These are phyloP conservation scores for Phoma sp. DNA, from an alignment of 2,329 filamentous ascomycete species.

Conservation along the genomic window DNA sequence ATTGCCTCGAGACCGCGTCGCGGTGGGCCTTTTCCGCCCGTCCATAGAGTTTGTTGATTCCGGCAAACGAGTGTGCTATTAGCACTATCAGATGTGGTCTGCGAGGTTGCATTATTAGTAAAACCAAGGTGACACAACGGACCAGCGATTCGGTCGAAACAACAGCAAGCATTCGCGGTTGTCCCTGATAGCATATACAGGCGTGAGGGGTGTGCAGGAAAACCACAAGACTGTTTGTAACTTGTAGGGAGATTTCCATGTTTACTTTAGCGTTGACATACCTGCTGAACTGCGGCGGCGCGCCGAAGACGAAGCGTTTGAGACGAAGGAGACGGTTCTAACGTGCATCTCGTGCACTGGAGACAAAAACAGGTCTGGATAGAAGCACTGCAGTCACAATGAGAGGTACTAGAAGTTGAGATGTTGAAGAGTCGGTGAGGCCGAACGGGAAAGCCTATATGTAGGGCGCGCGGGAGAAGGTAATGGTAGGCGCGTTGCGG, in stretches of 20 bases:
- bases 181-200: background rate
- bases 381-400: background rate
- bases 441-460: background rate
- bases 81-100: background rate
- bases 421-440: background rate
- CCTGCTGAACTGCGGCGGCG: background rate
- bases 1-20: constrained; percentile 20
- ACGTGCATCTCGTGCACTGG: constrained; percentile 1
- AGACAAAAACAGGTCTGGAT: background rate
- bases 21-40: constrained; percentile 23
- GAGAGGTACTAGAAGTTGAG: background rate
- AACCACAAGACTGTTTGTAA: no score
- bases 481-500: background rate
- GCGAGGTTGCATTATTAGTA: background rate
- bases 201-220: background rate
- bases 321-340: background rate
- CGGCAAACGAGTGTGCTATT: background rate
- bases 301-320: background rate
- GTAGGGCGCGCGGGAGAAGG: constrained; percentile 5
- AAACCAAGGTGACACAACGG: background rate
- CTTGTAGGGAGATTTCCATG: background rate
- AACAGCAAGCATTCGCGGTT: background rate
- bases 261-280: background rate
- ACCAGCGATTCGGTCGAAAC: background rate
- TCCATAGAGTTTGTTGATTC: constrained; percentile 12